Conservation (phyloP, 768 basidiomycete genomes). For the Chalciporus pseudorubinellus region DNA sequence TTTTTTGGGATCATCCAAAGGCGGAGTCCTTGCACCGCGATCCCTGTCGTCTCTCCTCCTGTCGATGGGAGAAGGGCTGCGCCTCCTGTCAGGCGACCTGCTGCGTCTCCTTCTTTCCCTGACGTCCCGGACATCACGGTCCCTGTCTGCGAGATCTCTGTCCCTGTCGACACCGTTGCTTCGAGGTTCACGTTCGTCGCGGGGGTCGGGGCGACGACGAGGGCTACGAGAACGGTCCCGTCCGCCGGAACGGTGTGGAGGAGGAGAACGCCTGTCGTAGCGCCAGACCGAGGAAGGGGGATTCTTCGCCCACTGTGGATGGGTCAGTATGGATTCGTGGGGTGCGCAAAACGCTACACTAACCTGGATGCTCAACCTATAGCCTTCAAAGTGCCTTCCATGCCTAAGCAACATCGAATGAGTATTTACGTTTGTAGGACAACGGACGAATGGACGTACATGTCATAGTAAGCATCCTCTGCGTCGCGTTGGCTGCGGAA, state of each 20-base stretch:
- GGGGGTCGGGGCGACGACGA: conserved; percentile 41
- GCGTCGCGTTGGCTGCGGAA: conserved; percentile 77
- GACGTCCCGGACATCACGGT: conserved; percentile 37
- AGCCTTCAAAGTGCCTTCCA: conserved; percentile 70
- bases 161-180: conserved; percentile 38
- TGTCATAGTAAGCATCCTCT: conserved; percentile 81
- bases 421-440: conserved; percentile 6
- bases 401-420: conserved; percentile 49
- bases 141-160: conserved; percentile 31
- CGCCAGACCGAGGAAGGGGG: conserved; percentile 85
- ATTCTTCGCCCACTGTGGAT: conserved; percentile 72
- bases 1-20: conserved; percentile 39
- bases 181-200: conserved; percentile 39
- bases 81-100: conserved; percentile 46
- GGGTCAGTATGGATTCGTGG: neutral
- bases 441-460: conserved; percentile 46
- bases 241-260: conserved; percentile 38
- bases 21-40: conserved; percentile 50
- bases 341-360: conserved; percentile 6
- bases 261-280: conserved; percentile 56
- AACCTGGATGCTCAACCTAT: conserved; percentile 73
- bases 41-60: conserved; percentile 49
- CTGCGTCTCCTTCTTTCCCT: conserved; percentile 50
- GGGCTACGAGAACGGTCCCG: conserved; percentile 55
- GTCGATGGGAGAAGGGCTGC: conserved; percentile 42